Evolutionary conservation across 2,329 filamentous ascomycete genomes (phyloP).

Genomic region (Coniochaeta sp.): DNA sequence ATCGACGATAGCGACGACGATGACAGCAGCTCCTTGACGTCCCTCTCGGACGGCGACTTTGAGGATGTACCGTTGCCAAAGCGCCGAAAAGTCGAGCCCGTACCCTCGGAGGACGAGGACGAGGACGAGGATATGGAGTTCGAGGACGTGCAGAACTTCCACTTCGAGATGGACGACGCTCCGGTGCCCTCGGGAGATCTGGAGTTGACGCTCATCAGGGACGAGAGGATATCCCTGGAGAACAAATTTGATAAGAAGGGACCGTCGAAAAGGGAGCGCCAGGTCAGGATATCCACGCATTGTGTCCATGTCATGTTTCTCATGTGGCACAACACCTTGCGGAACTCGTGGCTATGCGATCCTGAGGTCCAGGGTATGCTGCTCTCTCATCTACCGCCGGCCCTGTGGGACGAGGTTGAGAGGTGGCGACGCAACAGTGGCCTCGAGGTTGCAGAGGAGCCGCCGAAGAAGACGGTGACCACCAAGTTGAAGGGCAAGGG

Average conservation of each 20-base stretch:
- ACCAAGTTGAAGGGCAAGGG: conserved; percentile 18
- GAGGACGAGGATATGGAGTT: conserved; percentile 51
- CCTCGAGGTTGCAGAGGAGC: conserved; percentile 36
- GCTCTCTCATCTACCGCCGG: conserved; percentile 62
- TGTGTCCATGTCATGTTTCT: conserved; percentile 82
- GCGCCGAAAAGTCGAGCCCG: conserved; percentile 27
- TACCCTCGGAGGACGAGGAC: conserved; percentile 23
- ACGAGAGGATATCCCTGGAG: conserved; percentile 51
- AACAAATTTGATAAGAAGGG: conserved; percentile 71
- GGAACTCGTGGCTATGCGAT: conserved; percentile 81
- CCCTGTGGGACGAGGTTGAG: conserved; percentile 65
- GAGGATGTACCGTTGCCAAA: conserved; percentile 19
- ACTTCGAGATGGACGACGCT: conserved; percentile 30
- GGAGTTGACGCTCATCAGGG: conserved; percentile 61
- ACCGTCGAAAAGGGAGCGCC: conserved; percentile 74
- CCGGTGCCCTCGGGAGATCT: conserved; percentile 56
- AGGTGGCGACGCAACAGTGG: conserved; percentile 67
- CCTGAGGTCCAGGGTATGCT: conserved; percentile 66
- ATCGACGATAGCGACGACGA: conserved; percentile 34
- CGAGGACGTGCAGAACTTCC: conserved; percentile 44
- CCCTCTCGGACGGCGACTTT: neutral
- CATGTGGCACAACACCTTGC: conserved; percentile 81
- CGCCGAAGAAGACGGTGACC: conserved; percentile 16
- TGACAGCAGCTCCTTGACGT: conserved; percentile 32
- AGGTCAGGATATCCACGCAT: conserved; percentile 72